phyloP scores from a whole-genome alignment of 129 eudicot genomes.

The Escallonia rubra region DNA sequence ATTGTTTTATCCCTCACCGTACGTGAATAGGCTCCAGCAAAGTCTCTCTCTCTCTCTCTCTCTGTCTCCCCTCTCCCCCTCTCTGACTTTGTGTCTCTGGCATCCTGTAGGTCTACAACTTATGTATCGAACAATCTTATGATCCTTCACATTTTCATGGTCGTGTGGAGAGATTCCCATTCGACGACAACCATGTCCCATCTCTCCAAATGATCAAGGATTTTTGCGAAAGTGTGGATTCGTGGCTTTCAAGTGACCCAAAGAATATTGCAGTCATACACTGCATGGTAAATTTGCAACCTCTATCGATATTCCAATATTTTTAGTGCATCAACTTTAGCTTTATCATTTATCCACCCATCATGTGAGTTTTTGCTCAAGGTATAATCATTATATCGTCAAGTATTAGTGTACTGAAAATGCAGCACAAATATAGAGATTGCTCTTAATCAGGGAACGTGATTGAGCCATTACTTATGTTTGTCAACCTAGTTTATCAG shows the following conservation, averaged over 20 bases:
- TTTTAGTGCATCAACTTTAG: too few species aligned
- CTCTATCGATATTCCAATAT: background rate
- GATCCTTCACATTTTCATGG: constrained; percentile 70
- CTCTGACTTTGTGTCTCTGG: background rate
- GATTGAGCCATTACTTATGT: too few species aligned
- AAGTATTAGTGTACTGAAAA: too few species aligned
- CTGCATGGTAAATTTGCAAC: constrained; percentile 58
- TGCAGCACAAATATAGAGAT: too few species aligned
- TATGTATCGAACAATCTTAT: constrained; percentile 67
- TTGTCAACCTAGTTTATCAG: too few species aligned
- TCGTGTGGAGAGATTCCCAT: constrained; percentile 69
- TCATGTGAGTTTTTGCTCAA: background rate
- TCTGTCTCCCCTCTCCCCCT: too few species aligned
- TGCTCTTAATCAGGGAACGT: too few species aligned
- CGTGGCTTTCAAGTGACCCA: constrained; percentile 70
- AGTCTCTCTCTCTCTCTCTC: too few species aligned
- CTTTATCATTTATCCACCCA: too few species aligned
- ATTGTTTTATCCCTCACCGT: too few species aligned
- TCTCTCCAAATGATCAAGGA: constrained; percentile 54
- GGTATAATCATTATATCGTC: too few species aligned
- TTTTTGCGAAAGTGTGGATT: constrained; percentile 62
- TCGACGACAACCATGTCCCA: constrained; percentile 84
- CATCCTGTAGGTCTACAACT: constrained; percentile 58
- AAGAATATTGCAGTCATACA: constrained; percentile 71
- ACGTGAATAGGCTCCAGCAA: too few species aligned